These are phyloP conservation scores for Aspergillus pseudoviridinutans DNA, from an alignment of 2,329 filamentous ascomycete species.

Conservation along the genomic window DNA sequence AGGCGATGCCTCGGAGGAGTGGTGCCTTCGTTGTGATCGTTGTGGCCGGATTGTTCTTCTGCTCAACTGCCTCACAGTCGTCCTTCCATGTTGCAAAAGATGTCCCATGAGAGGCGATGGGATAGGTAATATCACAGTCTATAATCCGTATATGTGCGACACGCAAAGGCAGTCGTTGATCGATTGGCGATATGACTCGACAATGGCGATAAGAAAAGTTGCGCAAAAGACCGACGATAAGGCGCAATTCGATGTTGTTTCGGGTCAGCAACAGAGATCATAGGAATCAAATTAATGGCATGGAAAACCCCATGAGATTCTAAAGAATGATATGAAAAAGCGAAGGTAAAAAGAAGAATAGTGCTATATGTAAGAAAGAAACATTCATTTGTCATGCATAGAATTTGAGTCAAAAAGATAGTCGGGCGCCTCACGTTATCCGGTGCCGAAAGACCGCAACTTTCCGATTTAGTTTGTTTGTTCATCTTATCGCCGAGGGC, in stretches of 20 bases:
- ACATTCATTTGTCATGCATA: not conserved
- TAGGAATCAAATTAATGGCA: not conserved
- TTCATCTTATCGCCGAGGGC: too few species aligned
- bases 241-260: not conserved
- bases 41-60: not conserved
- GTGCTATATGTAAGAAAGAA: not conserved
- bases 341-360: not conserved
- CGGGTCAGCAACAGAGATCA: not conserved
- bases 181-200: not conserved
- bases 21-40: not conserved
- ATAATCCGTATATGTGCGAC: not conserved
- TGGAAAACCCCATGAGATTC: not conserved
- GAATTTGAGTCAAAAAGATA: not conserved
- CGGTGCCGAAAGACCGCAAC: slow-evolving; percentile 1
- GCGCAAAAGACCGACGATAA: not conserved
- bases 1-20: not conserved
- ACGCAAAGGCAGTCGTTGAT: not conserved
- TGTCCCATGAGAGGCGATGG: not conserved
- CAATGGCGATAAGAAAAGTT: not conserved
- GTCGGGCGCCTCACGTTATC: not conserved
- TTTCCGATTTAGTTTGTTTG: not conserved
- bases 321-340: not conserved
- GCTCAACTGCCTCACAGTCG: not conserved
- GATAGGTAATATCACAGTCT: not conserved
- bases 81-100: not conserved